Evolutionary conservation across 192 early-diverging fungal genomes (phyloP), one percentile per base, ranked within the genome.

Genomic region (Radiomyces spectabilis): DNA sequence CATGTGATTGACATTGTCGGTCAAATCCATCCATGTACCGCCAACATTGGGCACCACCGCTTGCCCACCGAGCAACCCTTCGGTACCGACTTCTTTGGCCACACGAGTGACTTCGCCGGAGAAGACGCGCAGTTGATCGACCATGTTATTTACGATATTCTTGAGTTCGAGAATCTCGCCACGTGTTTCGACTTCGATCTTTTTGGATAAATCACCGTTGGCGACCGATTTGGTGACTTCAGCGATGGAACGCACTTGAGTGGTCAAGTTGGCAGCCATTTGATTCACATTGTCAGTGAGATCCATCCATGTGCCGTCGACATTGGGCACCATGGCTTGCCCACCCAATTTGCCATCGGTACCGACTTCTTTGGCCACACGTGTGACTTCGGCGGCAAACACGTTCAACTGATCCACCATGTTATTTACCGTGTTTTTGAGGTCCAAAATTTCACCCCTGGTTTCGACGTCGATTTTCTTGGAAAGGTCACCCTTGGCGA

Each of bases 121-220:
- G 54, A 86, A 86, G 0, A 70, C 68, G 21, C 61, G 59, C 5
- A 85, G 57, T 39, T 82, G 78, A 38, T 83, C 78, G 16, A 88
- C 86, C 77, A 88, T 83, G 22, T 45, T 72, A 66, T 88, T 88
- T 39, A 88, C 79, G 0, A 76, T 85, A 12, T 75, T 60, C 59
- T 84, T 83, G 3, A 88, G 65, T 48, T 85, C 82, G 22, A 70
- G 55, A 34, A 85, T 79, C 63, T 88, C 86, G 41, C 86, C 86
- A 39, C 68, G 59, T 21, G 70, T 77, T 31, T 82, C 76, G 7
- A 85, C 79, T n/a, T 73, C 66, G 35, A 88, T 75, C 15, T 66
- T 77, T 52, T 81, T 79, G 4, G 73, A 76, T 24, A 88, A 47
- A 51, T 87, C 80, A 31, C 85, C 85, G 0, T 51, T 62, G 0